A percentile compares a stretch with the other conserved stretches of the same genome.
Evolutionary conservation across 2,329 filamentous ascomycete genomes (phyloP).

Genomic region (Cryphonectria carpinicola): DNA sequence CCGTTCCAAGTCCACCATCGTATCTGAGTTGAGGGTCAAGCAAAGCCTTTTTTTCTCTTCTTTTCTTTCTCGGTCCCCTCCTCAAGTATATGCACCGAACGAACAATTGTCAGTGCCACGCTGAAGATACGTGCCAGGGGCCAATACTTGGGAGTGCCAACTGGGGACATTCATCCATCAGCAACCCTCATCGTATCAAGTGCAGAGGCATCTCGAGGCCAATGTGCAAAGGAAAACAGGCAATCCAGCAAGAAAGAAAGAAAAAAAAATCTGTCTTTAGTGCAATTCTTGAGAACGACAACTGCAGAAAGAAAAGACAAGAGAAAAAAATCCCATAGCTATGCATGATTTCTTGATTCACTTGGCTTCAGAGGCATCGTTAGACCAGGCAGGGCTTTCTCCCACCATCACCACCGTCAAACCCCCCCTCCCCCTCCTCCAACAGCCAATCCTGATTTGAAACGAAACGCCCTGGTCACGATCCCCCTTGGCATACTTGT

Average conservation of each 20-base stretch:
- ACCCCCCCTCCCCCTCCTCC: background rate
- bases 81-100: background rate
- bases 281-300: slow-evolving; percentile 11
- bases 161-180: background rate
- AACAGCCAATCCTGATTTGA: slow-evolving; percentile 12
- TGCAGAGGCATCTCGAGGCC: background rate
- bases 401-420: slow-evolving; percentile 2
- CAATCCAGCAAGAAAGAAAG: background rate
- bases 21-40: no score
- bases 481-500: slow-evolving; percentile 19
- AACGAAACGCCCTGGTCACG: slow-evolving; percentile 11
- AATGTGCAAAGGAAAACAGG: background rate
- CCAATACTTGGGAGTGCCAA: background rate
- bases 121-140: no score
- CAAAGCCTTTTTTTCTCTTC: no score
- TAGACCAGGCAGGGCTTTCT: slow-evolving; percentile 10
- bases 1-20: no score
- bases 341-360: slow-evolving; percentile 26
- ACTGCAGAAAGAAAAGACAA: background rate
- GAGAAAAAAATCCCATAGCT: slow-evolving; percentile 15
- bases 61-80: no score
- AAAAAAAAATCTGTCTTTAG: background rate
- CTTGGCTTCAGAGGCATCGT: slow-evolving; percentile 17
- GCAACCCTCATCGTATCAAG: background rate
- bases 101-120: no score